These are phyloP conservation scores for Thraustochytrium striatum DNA, from an alignment of 352 stramenopile species.

Conservation along the genomic window DNA sequence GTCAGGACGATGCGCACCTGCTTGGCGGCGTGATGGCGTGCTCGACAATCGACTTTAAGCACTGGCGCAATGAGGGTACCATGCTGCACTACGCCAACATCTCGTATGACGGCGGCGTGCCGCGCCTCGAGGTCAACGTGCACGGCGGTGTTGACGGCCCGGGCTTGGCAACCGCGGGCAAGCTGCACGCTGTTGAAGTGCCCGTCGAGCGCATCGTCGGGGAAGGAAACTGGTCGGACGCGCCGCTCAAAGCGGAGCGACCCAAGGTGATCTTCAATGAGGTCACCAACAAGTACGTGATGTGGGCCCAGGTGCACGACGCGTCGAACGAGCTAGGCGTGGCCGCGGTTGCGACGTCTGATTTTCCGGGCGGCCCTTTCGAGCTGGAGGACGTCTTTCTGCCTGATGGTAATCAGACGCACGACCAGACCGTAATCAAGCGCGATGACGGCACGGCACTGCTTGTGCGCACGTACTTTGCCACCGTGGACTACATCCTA, in stretches of 20 bases:
- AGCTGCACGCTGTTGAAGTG: neutral
- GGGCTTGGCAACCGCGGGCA: neutral
- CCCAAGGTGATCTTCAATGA: conserved; percentile 87
- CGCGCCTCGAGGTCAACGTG: conserved; percentile 20
- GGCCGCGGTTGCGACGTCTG: conserved; percentile 75
- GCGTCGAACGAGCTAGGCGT: conserved; percentile 81
- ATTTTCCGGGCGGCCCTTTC: conserved; percentile 86
- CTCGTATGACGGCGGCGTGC: conserved; percentile 70
- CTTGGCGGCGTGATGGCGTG: conserved; percentile 81
- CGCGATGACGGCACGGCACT: conserved; percentile 62
- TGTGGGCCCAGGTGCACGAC: conserved; percentile 94
- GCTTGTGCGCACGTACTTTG: conserved; percentile 89
- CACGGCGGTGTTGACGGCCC: neutral
- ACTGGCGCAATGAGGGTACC: conserved; percentile 88
- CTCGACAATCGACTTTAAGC: conserved; percentile 80
- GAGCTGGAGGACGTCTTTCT: conserved; percentile 81
- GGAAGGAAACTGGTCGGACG: conserved; percentile 22
- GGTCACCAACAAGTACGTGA: conserved; percentile 77
- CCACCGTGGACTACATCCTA: conserved; percentile 88
- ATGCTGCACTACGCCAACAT: conserved; percentile 89
- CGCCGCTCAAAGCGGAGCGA: conserved; percentile 66
- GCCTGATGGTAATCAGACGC: conserved; percentile 89
- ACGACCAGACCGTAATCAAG: conserved; percentile 73
- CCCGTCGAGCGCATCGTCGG: neutral
- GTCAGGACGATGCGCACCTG: neutral